Evolutionary conservation across 2,329 filamentous ascomycete genomes (phyloP), one percentile per base, ranked within the genome.

Genomic region (Pseudogymnoascus destructans): DNA sequence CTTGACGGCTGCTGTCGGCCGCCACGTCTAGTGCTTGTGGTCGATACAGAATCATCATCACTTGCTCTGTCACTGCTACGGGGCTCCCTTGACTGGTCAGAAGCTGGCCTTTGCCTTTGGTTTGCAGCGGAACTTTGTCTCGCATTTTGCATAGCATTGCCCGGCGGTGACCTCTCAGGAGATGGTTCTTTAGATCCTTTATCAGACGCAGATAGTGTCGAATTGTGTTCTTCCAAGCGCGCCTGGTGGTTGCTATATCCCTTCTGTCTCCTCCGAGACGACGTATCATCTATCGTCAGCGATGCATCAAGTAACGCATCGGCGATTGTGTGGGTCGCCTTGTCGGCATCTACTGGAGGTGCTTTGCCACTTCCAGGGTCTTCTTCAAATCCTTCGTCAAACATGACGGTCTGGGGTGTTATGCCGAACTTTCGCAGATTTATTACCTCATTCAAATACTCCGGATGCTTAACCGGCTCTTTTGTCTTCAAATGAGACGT

Each of bases 291-390:
- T 62, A 93, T 89, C 0, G 87, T 90, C 73, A 89, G 91, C 0
- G 90, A 95, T 5, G 93, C 93, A 70, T 97, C 93, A 27, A 95
- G 76, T 13, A 97, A 75, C 5, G 93, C 93, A 71, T 97, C 92
- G 3, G 88, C 83, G 63, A 97, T 93, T 0, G 90, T 95, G 64
- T 89, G 87, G 4, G 82, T 79, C 8, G 72, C 74, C 60, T 68
- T 75, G 59, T 60, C 69, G 61, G 36, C 60, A 60, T 70, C 58
- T 58, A 69, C 68, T 9, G 71, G 62, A 13, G 73, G 71, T 40
- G 67, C 64, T 61, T 73, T 65, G 63, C 67, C 67, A 10, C 66
- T 59, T 1, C 70, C 67, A 49, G 73, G 72, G 19, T 75, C 76
- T 8, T 82, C 72, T 7, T 81, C 74, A 38, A 77, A 78, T 36